phyloP scores from a whole-genome alignment of 2,329 filamentous ascomycete species.

The Clathrospora elynae region DNA sequence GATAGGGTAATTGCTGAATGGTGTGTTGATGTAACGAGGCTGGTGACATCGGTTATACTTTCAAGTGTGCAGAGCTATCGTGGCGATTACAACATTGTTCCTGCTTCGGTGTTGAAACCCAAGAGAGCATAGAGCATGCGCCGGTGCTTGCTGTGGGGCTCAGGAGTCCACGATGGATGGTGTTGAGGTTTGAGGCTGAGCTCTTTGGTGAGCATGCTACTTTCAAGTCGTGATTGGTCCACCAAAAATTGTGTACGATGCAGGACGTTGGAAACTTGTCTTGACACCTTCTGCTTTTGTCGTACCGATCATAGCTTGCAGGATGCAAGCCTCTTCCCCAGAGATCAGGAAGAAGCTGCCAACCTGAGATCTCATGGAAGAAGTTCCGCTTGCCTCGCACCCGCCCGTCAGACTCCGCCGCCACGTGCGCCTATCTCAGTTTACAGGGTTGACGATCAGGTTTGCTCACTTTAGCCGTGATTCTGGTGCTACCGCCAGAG shows the following conservation, averaged over 20 bases:
- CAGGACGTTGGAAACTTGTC: slow-evolving; percentile 4
- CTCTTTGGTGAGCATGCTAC: slow-evolving; percentile 6
- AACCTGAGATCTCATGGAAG: neutral
- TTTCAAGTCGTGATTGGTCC: slow-evolving; percentile 16
- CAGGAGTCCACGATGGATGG: slow-evolving; percentile 9
- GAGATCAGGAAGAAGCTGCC: slow-evolving; percentile 6
- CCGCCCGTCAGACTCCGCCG: neutral
- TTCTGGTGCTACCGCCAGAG: no score
- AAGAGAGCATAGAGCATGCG: slow-evolving; percentile 9
- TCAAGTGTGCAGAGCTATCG: neutral
- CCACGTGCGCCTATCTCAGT: slow-evolving; percentile 22
- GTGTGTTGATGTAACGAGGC: neutral
- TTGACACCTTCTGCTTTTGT: slow-evolving; percentile 26
- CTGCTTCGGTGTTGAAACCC: slow-evolving; percentile 7
- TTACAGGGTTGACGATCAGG: slow-evolving; percentile 23
- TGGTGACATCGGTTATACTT: neutral
- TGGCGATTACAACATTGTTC: slow-evolving; percentile 1
- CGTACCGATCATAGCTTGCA: slow-evolving; percentile 9
- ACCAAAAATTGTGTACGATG: slow-evolving; percentile 9
- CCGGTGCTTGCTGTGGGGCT: slow-evolving; percentile 6
- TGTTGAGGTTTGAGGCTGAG: slow-evolving; percentile 6
- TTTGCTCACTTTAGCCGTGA: slow-evolving; percentile 27
- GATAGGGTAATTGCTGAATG: no score
- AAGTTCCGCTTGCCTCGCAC: no score
- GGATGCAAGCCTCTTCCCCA: slow-evolving; percentile 2